These are phyloP conservation scores for Fusarium devonianum DNA, from an alignment of 2,329 filamentous ascomycete genomes.

Conservation along the genomic window DNA sequence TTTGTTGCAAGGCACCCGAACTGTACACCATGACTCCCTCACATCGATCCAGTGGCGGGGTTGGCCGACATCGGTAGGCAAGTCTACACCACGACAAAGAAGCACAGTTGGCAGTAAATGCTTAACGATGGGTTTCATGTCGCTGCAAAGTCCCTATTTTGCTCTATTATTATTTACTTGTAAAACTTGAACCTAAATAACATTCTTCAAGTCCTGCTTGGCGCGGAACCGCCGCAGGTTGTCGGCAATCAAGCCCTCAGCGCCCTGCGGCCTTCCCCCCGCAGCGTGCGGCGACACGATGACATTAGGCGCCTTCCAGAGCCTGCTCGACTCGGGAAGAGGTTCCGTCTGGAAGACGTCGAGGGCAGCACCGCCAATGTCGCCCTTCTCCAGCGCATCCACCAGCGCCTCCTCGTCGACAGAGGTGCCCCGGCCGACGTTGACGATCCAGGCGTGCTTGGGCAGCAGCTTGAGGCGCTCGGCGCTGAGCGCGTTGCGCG, in stretches of 20 bases:
- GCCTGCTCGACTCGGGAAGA: conserved; percentile 50
- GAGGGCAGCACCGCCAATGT: conserved; percentile 57
- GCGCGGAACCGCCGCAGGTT: conserved; percentile 68
- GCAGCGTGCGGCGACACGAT: conserved; percentile 66
- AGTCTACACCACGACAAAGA: no score
- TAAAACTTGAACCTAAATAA: conserved; percentile 35
- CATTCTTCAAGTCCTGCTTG: conserved; percentile 66
- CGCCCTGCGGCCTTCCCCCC: conserved; percentile 66
- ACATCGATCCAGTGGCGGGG: no score
- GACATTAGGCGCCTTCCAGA: conserved; percentile 61
- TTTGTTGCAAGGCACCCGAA: no score
- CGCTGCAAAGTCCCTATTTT: no score
- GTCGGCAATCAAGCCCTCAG: conserved; percentile 65
- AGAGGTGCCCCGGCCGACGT: conserved; percentile 59
- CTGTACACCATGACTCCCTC: no score
- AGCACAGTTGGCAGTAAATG: no score
- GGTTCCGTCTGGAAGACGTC: conserved; percentile 59
- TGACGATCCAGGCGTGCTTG: conserved; percentile 63
- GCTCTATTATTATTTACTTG: conserved; percentile 10
- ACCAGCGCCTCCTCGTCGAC: conserved; percentile 59
- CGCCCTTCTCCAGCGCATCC: conserved; percentile 52
- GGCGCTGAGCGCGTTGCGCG: conserved; percentile 61
- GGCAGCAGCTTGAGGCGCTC: conserved; percentile 62
- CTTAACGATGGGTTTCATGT: no score
- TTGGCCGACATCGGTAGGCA: no score